A percentile compares a stretch with the other conserved stretches of the same genome.
Conservation (phyloP, 2,329 filamentous ascomycete genomes). For the Triangularia verruculosa region DNA sequence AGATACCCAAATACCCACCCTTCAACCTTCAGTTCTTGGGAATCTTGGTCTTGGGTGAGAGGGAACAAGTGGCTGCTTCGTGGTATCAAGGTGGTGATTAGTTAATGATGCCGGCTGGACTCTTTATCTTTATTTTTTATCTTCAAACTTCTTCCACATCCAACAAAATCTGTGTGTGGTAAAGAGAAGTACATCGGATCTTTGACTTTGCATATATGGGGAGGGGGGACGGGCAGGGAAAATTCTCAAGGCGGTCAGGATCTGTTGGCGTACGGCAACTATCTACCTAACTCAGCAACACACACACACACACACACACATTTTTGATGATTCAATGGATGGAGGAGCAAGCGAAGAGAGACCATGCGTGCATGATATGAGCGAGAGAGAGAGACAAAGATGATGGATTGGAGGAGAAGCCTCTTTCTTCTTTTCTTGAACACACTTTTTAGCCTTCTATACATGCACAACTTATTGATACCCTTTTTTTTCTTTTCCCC, state of each 20-base stretch:
- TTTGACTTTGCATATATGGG: conserved; percentile 18
- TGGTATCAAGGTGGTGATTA: neutral
- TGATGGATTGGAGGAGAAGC: conserved; percentile 4
- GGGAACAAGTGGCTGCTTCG: conserved; percentile 1
- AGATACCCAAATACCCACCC: conserved; percentile 3
- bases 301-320: too few species aligned
- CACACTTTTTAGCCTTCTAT: conserved; percentile 16
- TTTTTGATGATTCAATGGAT: conserved; percentile 9
- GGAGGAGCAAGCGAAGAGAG: neutral
- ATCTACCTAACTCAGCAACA: neutral
- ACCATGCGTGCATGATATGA: neutral
- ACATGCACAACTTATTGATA: conserved; percentile 19
- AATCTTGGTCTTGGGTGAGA: conserved; percentile 7
- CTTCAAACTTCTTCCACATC: neutral
- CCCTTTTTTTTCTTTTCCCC: conserved; percentile 18
- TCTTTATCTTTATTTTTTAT: conserved; percentile 5
- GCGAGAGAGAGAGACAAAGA: neutral
- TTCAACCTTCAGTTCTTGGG: conserved; percentile 9
- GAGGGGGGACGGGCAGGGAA: neutral
- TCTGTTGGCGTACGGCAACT: neutral
- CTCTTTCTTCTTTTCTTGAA: conserved; percentile 4
- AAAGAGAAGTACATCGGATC: conserved; percentile 16
- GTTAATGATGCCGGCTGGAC: conserved; percentile 21
- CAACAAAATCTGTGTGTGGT: neutral
- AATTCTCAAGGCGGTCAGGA: neutral